Evolutionary conservation across 2,329 filamentous ascomycete species (phyloP), one percentile per base, ranked within the genome.

Genomic region (Fusarium zealandicum): DNA sequence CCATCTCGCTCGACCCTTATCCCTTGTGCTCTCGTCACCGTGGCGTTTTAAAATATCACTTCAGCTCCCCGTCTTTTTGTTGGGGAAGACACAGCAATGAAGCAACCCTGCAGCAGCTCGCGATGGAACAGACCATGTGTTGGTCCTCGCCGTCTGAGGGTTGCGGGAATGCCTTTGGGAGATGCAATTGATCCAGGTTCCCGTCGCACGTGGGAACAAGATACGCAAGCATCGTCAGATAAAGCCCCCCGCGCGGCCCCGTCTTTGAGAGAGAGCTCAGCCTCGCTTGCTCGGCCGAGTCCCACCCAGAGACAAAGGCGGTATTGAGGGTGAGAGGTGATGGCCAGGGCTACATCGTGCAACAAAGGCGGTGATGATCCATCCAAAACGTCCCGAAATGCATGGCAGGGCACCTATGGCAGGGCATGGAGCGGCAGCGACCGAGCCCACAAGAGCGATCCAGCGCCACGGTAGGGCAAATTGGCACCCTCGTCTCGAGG

Each of bases 321-420:
- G 50, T 48, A 50, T 52, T 48, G 33, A 40, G 28, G 46, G 16
- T 47, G 48, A 47, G 42, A 53, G 40, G 45, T 64, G 52, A 51
- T 56, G n/a, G 32, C 20, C 28, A 18, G 37, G 20, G 39, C 32
- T 27, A 38, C 36, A 61, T 67, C 54, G 28, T 62, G 36, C 64
- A 64, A 67, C 41, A 66, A 64, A 66, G 51, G 60, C 60, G 62
- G 62, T 66, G 61, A 55, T 66, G 59, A 45, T 27, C 51, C 36
- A 48, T 53, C 28, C 37, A 48, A 53, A 52, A 50, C 42, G 36
- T 40, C 31, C 18, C 30, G 45, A 18, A 37, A 51, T 52, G 47
- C 50, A 60, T 38, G 44, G 44, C 27, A 43, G 53, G 31, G 35
- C 47, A 55, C n/a, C n/a, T n/a, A 60, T 38, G 44, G 44, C 27